Percentiles rank a stretch among this genome's conserved stretches.
These are phyloP conservation scores for Senna tora DNA, from an alignment of 306 rosid genomes.

Conservation along the genomic window DNA sequence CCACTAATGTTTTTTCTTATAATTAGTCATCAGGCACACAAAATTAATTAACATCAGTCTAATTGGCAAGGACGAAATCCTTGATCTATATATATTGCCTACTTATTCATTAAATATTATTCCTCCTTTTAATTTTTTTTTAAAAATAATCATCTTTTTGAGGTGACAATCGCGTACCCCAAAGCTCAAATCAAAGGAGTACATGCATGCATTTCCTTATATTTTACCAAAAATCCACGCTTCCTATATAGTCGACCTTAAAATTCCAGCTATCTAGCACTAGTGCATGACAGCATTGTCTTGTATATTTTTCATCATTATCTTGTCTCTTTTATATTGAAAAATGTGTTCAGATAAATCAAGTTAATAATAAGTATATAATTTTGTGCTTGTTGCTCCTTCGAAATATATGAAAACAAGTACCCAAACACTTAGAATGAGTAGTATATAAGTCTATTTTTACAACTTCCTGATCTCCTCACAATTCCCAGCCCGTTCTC, in stretches of 20 bases:
- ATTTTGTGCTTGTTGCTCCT: not conserved
- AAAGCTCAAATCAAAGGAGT: not conserved
- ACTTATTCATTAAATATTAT: not conserved
- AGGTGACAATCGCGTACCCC: slow-evolving; percentile 40
- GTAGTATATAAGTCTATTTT: too few species aligned
- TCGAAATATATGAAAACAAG: not conserved
- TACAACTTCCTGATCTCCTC: not conserved
- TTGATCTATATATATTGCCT: not conserved
- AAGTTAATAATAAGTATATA: not conserved
- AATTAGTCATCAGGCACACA: not conserved
- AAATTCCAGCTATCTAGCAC: slow-evolving; percentile 17
- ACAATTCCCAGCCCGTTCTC: not conserved
- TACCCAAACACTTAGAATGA: not conserved
- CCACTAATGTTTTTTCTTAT: slow-evolving; percentile 30
- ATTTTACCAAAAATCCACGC: not conserved
- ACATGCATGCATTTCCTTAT: not conserved
- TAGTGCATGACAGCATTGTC: slow-evolving; percentile 5
- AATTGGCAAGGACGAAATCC: too few species aligned
- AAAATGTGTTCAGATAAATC: too few species aligned
- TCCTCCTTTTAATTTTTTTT: too few species aligned
- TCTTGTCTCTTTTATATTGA: not conserved
- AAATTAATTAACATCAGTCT: too few species aligned
- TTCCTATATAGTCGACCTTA: not conserved
- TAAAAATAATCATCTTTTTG: slow-evolving; percentile 1
- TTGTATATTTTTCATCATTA: slow-evolving; percentile 13